These are phyloP conservation scores for Aspergillus sp. DNA, from an alignment of 2,329 filamentous ascomycete species.

Conservation along the genomic window DNA sequence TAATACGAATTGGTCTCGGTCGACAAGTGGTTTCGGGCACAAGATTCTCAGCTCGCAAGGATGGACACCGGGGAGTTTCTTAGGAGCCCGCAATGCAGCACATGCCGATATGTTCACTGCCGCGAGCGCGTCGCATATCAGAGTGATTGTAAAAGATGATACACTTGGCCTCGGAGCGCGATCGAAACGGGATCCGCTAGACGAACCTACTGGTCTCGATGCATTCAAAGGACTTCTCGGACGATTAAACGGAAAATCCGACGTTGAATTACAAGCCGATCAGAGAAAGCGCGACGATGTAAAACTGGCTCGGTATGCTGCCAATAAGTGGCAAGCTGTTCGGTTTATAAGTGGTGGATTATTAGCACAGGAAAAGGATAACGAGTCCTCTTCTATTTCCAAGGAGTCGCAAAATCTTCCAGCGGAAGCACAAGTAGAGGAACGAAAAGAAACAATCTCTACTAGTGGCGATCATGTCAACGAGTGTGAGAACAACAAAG, in stretches of 20 bases:
- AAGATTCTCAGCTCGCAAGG: constrained; percentile 85
- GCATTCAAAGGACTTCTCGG: constrained; percentile 84
- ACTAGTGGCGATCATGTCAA: neutral
- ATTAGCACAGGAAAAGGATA: constrained; percentile 59
- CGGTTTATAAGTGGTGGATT: constrained; percentile 86
- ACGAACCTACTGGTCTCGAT: constrained; percentile 78
- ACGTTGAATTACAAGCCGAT: constrained; percentile 70
- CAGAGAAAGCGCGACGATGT: constrained; percentile 66
- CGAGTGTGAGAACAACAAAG: neutral
- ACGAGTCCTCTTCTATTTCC: constrained; percentile 26
- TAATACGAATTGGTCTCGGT: constrained; percentile 88
- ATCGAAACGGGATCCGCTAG: constrained; percentile 64
- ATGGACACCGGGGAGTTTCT: constrained; percentile 81
- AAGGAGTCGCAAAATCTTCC: constrained; percentile 26
- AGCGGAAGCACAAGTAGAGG: neutral
- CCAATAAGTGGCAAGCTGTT: constrained; percentile 75
- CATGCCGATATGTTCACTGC: constrained; percentile 76
- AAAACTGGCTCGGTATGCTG: constrained; percentile 71
- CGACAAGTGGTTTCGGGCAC: constrained; percentile 81
- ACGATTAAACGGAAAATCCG: constrained; percentile 82
- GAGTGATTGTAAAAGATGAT: constrained; percentile 83
- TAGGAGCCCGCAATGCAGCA: constrained; percentile 74
- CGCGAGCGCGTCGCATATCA: constrained; percentile 82
- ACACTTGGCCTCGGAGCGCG: constrained; percentile 86
- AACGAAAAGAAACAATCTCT: neutral